Base-by-base conservation (phyloP, 129 eudicot species). In the Pulicaria dysenterica region DNA sequence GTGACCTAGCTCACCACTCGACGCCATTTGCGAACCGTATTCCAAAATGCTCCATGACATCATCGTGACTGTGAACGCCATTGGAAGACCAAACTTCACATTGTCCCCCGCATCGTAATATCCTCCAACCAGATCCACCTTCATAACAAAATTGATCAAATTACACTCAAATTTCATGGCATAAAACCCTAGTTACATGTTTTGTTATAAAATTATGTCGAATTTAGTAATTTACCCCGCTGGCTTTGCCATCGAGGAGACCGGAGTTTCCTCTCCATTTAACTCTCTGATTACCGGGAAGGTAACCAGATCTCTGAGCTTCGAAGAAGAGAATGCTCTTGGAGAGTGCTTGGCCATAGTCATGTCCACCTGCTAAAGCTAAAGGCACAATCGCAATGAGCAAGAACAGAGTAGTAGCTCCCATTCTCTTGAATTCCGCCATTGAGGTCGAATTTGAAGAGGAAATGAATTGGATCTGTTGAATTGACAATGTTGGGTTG, bases 111-210 rank as follows among this genome's bases (percentile, higher is more conserved):
- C 98, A 75, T 94, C 98, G 46, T 94, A 94, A 60, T 94, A 94
- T 43, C 98, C 98, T 85, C 98, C 98, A 2, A 94, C 98, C 70
- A 94, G 87, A 90, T 94, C 88, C 87, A 94, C 96, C 98, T 94
- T 62, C 79, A 38, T 39, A 48, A 38, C 3, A 2, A 56, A 43
- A 66, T 42, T 24, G 3, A 42, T 5, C 45, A 1, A 19, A 16
- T 57, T 38, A 58, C n/a, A 1, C 63, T 24, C 53, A 56, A 63
- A 45, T 0, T 7, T 8, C 8, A 1, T 6, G 13, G 5, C 67
- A 8, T 3, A 45, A 67, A 67, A 67, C 44, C 58, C 58, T 65
- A 65, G 19, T 65, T 24, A 9, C 40, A 34, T 5, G 17, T 31
- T 58, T 10, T 17, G 10, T 6, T 9, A 10, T 36, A 14, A 68